These are phyloP conservation scores for Phytophthora litchii DNA, from an alignment of 352 stramenopile species.

Conservation along the genomic window DNA sequence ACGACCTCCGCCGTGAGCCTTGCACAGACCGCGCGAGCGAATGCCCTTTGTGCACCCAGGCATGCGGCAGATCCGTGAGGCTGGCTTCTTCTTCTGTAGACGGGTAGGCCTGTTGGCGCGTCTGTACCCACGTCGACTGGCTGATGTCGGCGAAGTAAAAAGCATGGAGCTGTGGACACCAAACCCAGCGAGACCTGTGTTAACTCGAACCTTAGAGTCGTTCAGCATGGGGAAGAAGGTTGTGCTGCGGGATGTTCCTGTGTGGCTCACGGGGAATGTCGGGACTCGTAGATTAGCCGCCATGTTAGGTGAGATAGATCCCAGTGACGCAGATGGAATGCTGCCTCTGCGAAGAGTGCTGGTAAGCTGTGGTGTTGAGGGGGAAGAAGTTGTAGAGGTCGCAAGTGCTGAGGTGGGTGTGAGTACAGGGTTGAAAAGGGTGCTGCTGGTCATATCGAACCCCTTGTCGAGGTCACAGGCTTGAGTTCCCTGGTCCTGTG, in stretches of 20 bases:
- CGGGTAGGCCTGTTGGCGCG: constrained; percentile 23
- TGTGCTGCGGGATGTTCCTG: constrained; percentile 13
- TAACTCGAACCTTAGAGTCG: constrained; percentile 31
- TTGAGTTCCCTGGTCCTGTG: constrained; percentile 22
- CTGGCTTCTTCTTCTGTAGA: constrained; percentile 59
- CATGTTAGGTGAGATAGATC: constrained; percentile 41
- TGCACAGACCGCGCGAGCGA: constrained; percentile 82
- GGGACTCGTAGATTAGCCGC: constrained; percentile 26
- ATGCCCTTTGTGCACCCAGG: constrained; percentile 81
- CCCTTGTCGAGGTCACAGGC: constrained; percentile 1
- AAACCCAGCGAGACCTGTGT: constrained; percentile 17
- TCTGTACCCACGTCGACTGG: constrained; percentile 24
- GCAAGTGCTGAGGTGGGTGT: constrained; percentile 16
- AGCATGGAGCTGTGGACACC: constrained; percentile 30
- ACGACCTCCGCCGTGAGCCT: constrained; percentile 81
- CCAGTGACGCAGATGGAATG: constrained; percentile 30
- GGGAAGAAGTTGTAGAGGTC: constrained; percentile 26
- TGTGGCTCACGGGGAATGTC: constrained; percentile 21
- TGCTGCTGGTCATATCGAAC: constrained; percentile 4
- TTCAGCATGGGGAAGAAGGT: constrained; percentile 32
- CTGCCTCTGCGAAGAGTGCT: constrained; percentile 28
- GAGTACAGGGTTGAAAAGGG: constrained; percentile 23
- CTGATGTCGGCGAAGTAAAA: constrained; percentile 32
- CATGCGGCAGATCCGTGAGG: constrained; percentile 79
- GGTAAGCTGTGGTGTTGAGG: constrained; percentile 38